These are phyloP conservation scores for Acanthamoeba healyi DNA, from an alignment of 208 protist species.

Conservation along the genomic window DNA sequence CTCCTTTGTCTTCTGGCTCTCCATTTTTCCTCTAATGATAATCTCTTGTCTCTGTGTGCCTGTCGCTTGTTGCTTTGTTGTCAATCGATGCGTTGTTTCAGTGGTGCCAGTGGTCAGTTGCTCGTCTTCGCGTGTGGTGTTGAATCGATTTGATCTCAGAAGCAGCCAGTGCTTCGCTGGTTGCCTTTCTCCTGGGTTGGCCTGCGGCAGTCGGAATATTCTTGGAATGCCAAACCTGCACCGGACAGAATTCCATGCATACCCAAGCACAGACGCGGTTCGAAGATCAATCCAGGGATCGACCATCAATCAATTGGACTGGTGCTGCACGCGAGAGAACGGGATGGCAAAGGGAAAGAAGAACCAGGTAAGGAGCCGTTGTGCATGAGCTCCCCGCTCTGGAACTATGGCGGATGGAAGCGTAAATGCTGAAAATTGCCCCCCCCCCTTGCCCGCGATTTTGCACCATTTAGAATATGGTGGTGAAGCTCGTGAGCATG, in stretches of 20 bases:
- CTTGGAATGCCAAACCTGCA: not conserved
- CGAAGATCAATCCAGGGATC: not conserved
- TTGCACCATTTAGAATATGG: conserved; percentile 65
- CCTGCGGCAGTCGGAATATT: not conserved
- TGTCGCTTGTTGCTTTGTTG: not conserved
- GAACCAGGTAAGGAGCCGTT: not conserved
- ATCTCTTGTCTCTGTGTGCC: not conserved
- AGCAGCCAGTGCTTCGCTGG: not conserved
- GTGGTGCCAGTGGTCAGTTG: not conserved
- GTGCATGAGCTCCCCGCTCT: not conserved
- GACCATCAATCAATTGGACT: not conserved
- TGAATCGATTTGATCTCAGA: not conserved
- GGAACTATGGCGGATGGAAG: not conserved
- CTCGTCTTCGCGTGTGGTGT: not conserved
- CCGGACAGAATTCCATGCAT: not conserved
- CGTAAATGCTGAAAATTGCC: not conserved
- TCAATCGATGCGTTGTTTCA: conserved; percentile 15
- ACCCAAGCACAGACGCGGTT: not conserved
- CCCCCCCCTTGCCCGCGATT: not conserved
- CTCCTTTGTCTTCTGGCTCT: not conserved
- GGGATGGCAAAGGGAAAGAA: conserved; percentile 50
- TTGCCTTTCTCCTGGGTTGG: not conserved
- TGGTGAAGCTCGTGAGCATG: conserved; percentile 85
- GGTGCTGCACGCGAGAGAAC: not conserved
- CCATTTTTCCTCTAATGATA: not conserved